Evolutionary conservation across 164 flowering plant species (phyloP), one percentile per base, ranked within the genome.

Genomic region (Taxillus chinensis): DNA sequence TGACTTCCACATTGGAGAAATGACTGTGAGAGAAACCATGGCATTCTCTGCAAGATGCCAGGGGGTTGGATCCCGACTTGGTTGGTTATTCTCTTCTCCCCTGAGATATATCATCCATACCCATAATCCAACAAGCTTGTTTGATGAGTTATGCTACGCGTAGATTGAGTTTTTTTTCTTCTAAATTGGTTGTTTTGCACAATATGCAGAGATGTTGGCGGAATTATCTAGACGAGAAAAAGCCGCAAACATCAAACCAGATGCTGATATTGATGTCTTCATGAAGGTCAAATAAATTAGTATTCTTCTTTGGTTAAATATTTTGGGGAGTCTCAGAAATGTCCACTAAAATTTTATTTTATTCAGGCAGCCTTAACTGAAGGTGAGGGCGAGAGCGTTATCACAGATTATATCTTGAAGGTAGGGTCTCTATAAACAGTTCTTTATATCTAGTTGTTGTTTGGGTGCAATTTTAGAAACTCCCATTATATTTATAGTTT

Each of bases 181-280:
- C 1, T 1, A 27, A 16, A 52, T 52, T n/a, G 3, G 5, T 16
- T 52, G 43, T 42, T 1, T 60, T 14, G 14, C 27, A 11, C 8
- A 41, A 48, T 45, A 51, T 65, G 57, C 73, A 82, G 84, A 82
- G 13, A 76, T 78, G 81, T 59, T 82, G 41, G 59, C 74, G 2
- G 86, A 82, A 64, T 49, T 82, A 56, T 64, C 78, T 39, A 78
- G 84, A 62, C 75, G 83, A 64, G 88, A 81, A 67, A 79, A 78
- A 64, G 78, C 63, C 14, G 77, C 81, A 38, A 76, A 73, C 53
- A 79, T 83, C 37, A 79, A 74, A 60, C 85, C 88, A 13, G 82
- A 83, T 73, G 85, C 81, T 46, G 83, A 83, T 67, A 39, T 83
- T 42, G 88, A 81, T 63, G 59, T 78, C 58, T 81, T 59, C 74